Evolutionary conservation across 805 yeast genomes (phyloP), one percentile per base, ranked within the genome.

Genomic region (Candida coleopterorum): DNA sequence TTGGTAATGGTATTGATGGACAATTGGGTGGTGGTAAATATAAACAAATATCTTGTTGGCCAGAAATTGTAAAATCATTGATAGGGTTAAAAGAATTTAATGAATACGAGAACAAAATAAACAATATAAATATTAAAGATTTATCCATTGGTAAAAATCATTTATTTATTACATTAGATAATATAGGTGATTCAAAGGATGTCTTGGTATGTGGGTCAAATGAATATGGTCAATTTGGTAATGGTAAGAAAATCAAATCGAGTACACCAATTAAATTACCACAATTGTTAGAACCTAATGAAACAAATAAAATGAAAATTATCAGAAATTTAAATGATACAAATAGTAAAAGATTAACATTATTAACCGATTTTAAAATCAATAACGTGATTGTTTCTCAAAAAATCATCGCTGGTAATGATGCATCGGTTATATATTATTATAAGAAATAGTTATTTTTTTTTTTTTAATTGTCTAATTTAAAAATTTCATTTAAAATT

Each of bases 1-100:
- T 88, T 64, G 98, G 98, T 15, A 79, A 79, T 50, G 96, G 97
- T 4, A 55, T 82, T 35, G 72, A 75, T 49, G 98, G 97, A 12
- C 94, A 87, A 59, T 66, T 88, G 38, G 98, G 97, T 17, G 74
- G 75, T 30, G 87, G 86, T 11, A 71, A 80, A 38, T 88, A 70
- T 55, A 62, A 81, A 24, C 96, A 88, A 56, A 80, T 85, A 12
- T 84, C 80, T 51, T 64, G 75, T 14, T 71, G 70, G 32, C 96
- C 96, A 6, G 62, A 73, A 14, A 73, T 74, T 29, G 54, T 89
- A 41, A 70, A 72, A 47, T 51, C 70, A 1, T 55, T 82, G 35
- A 48, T 56, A 18, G 60, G 66, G 10, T 60, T 79, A 34, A 60
- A 59, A 26, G 85, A 80, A 49, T 85, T 49, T 52, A 71, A 78